Evolutionary conservation across 306 rosid genomes (phyloP).

Genomic region (Inga oerstediana): DNA sequence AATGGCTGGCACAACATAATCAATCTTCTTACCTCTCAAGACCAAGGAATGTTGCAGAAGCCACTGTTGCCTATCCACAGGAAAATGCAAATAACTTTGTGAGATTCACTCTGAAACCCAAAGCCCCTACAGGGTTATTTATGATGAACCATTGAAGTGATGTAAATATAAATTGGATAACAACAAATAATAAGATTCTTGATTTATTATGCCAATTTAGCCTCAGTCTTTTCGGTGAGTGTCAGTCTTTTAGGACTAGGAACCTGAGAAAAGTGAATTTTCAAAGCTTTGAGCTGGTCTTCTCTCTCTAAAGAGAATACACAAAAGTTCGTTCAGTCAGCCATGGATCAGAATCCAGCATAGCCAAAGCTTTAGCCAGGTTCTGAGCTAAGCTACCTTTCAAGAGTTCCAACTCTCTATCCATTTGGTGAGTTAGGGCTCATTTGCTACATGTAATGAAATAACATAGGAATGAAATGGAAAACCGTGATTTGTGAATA

Average conservation of each 20-base stretch:
- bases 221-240: neutral
- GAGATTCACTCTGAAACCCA: slow-evolving; percentile 33
- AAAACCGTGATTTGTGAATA: neutral
- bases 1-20: neutral
- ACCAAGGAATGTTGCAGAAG: slow-evolving; percentile 82
- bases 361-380: neutral
- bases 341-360: neutral
- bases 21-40: slow-evolving; percentile 64
- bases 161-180: neutral
- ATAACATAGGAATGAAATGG: neutral
- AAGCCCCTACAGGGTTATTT: neutral
- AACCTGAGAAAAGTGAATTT: neutral
- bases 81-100: slow-evolving; percentile 40
- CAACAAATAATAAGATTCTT: neutral
- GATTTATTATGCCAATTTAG: neutral
- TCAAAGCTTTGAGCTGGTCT: neutral
- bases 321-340: neutral
- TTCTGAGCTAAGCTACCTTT: neutral
- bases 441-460: neutral
- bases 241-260: neutral
- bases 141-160: slow-evolving; percentile 7
- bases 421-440: neutral
- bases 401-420: neutral
- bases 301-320: neutral
- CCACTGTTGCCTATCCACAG: slow-evolving; percentile 72